These are phyloP conservation scores for Aspergillus pseudoglaucus DNA, from an alignment of 2,329 filamentous ascomycete species.

Conservation along the genomic window DNA sequence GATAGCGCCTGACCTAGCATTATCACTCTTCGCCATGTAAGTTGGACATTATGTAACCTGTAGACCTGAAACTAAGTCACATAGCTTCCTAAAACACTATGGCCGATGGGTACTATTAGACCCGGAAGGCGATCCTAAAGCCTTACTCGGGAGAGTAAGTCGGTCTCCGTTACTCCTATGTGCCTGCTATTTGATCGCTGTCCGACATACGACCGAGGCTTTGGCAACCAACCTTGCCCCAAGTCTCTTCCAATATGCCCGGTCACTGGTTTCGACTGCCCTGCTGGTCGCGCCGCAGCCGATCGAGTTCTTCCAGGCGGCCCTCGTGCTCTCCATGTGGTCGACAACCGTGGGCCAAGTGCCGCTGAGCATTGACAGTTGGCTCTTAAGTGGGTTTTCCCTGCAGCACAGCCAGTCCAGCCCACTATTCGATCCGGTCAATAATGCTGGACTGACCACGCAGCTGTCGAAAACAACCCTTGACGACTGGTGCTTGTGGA, in stretches of 20 bases:
- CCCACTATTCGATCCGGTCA: constrained; percentile 23
- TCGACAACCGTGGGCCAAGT: constrained; percentile 42
- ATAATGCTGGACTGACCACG: constrained; percentile 1
- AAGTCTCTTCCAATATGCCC: constrained; percentile 31
- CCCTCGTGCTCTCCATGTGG: constrained; percentile 40
- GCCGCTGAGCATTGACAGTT: constrained; percentile 41
- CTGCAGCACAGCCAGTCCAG: constrained; percentile 38
- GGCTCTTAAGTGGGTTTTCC: constrained; percentile 40
- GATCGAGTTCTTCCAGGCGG: constrained; percentile 40
- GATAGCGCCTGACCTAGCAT: constrained; percentile 9
- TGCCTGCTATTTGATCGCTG: constrained; percentile 37
- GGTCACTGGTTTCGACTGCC: constrained; percentile 15
- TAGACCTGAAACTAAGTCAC: not conserved
- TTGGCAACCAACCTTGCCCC: constrained; percentile 33
- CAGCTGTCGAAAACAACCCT: constrained; percentile 16
- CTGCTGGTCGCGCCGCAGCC: constrained; percentile 35
- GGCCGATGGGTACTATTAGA: constrained; percentile 39
- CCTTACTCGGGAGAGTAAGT: constrained; percentile 26
- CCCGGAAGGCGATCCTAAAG: constrained; percentile 16
- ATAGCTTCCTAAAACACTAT: constrained; percentile 37
- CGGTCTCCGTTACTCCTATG: constrained; percentile 35
- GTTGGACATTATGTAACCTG: not conserved
- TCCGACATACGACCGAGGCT: constrained; percentile 36
- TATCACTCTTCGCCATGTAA: not conserved
- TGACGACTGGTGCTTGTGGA: constrained; percentile 36